These are phyloP conservation scores for Linum trigynum DNA, from an alignment of 345 rosid genomes.

Conservation along the genomic window DNA sequence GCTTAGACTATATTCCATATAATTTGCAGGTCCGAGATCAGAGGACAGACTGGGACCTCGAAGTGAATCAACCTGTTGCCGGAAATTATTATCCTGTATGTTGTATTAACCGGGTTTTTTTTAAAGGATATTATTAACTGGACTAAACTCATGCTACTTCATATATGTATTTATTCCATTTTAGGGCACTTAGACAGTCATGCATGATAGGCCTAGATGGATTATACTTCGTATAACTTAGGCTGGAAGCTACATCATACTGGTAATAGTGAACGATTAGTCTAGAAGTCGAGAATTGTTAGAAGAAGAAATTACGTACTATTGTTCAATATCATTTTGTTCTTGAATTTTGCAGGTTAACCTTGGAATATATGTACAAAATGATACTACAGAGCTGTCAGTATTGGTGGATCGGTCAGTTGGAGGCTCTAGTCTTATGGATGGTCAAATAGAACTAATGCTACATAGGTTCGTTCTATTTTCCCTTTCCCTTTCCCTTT, in stretches of 20 bases:
- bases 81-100: conserved; percentile 96
- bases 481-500: too few species aligned
- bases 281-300: too few species aligned
- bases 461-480: conserved; percentile 59
- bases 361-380: conserved; percentile 81
- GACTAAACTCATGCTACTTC: too few species aligned
- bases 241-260: too few species aligned
- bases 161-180: too few species aligned
- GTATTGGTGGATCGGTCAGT: conserved; percentile 83
- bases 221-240: too few species aligned
- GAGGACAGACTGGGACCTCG: conserved; percentile 82
- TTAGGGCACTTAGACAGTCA: too few species aligned
- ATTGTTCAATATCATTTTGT: background rate
- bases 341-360: conserved; percentile 48
- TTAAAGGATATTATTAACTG: too few species aligned
- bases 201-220: too few species aligned
- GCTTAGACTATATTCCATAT: conserved; percentile 10
- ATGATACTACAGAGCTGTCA: conserved; percentile 63
- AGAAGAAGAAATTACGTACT: too few species aligned
- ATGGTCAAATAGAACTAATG: conserved; percentile 94
- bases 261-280: too few species aligned
- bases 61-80: conserved; percentile 85
- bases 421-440: conserved; percentile 83
- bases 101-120: background rate
- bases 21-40: conserved; percentile 75